Percentiles rank a stretch among this genome's conserved stretches.
phyloP scores from a whole-genome alignment of 2,329 filamentous ascomycete genomes.

The Sporothrix brunneoviolacea region DNA sequence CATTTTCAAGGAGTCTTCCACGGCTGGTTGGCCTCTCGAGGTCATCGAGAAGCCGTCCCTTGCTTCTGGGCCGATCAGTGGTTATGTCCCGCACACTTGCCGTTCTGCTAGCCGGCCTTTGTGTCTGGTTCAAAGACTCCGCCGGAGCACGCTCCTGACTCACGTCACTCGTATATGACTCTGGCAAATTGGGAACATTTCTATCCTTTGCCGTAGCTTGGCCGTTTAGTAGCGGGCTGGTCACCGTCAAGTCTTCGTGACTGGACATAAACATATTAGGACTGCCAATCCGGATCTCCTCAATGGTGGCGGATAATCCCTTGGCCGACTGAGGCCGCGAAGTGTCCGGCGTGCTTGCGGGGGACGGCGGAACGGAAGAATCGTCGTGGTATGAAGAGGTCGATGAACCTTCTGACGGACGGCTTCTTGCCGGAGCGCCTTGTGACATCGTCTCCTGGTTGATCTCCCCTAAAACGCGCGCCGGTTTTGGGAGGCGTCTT shows the following conservation, averaged over 20 bases:
- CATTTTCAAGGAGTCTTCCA: constrained; percentile 8
- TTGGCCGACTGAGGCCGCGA: constrained; percentile 37
- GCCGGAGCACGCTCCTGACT: too few species aligned
- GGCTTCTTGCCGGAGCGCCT: neutral
- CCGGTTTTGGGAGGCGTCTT: constrained; percentile 9
- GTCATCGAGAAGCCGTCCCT: neutral
- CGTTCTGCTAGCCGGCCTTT: neutral
- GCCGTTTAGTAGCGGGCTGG: neutral
- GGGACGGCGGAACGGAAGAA: constrained; percentile 29
- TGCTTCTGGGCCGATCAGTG: constrained; percentile 8
- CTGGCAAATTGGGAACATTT: too few species aligned
- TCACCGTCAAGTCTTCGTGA: neutral
- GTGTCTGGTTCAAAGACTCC: neutral
- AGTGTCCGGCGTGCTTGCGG: constrained; percentile 34
- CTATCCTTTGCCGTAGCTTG: too few species aligned
- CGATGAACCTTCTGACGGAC: constrained; percentile 27
- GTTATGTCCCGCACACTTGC: neutral
- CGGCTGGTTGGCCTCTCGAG: constrained; percentile 6
- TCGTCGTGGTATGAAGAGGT: constrained; percentile 36
- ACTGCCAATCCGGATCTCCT: constrained; percentile 14
- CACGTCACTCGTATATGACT: neutral
- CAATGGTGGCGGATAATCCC: constrained; percentile 23
- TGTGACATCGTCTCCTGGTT: constrained; percentile 9
- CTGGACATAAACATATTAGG: neutral
- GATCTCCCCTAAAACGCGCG: constrained; percentile 13